Base-by-base conservation (phyloP, 2,329 filamentous ascomycete species). In the Phaeosphaeria sp. region DNA sequence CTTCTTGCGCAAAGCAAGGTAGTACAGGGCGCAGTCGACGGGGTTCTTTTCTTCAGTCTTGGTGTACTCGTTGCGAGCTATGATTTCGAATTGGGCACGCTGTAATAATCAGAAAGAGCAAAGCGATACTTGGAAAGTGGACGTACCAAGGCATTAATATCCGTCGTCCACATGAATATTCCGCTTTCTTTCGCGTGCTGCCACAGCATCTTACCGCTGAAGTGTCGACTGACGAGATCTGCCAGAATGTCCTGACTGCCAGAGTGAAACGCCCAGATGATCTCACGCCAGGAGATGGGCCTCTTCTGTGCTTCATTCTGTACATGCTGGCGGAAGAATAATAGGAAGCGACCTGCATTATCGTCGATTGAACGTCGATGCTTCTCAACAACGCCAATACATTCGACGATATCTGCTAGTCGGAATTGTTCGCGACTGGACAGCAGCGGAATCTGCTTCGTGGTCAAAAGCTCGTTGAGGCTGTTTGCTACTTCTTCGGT, bases 131-230 rank as follows among this genome's bases (percentile, higher is more conserved):
- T 27, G 15, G 6, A 3, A 48, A 11, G 23, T n/a, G 13, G 9
- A 70, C 88, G 77, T 83, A 95, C 92, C 73, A 98, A 81, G 21
- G 92, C 88, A 54, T 84, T 85, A 18, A 83, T 77, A 75, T 97
- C 93, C 0, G 88, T 87, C 62, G 99, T 83, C 94, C 95, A 99
- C 88, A 97, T 94, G 72, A 97, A 97, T 54, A 98, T 84, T 11
- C 95, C 95, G 64, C 90, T 92, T 72, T 96, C 90, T 47, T 90
- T 85, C 1, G 94, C 95, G 67, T 93, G 85, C 62, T 90, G 86
- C 95, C 95, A 99, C 6, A 89, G 80, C 80, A 98, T 84, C 58
- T 87, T 89, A 1, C 90, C 89, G 62, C 93, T 90, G 66, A 90
- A 93, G 68, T 96, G 92, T 20, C 87, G 83, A 11, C 89, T 88